Percentiles rank a stretch among this genome's conserved stretches.
Conservation (phyloP, 345 rosid genomes). For the Corchorus capsularis region DNA sequence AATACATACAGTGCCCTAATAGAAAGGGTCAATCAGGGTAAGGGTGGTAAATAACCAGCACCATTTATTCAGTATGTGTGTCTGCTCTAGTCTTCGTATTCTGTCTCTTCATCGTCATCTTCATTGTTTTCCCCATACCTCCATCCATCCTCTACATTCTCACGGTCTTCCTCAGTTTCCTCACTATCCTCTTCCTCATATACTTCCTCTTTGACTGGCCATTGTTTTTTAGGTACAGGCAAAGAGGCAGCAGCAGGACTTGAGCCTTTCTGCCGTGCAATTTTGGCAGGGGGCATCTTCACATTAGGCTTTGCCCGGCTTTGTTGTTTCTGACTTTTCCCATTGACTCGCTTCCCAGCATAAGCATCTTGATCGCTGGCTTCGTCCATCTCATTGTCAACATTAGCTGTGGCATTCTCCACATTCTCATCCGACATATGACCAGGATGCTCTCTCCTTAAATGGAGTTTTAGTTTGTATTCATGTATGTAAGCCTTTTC, state of each 20-base stretch:
- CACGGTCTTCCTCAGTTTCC: constrained; percentile 88
- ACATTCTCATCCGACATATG: constrained; percentile 68
- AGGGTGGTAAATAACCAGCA: constrained; percentile 1
- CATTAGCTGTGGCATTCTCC: constrained; percentile 51
- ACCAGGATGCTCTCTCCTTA: constrained; percentile 92
- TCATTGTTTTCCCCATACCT: constrained; percentile 68
- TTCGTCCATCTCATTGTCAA: constrained; percentile 74
- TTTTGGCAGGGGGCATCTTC: constrained; percentile 70
- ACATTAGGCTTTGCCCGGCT: constrained; percentile 61
- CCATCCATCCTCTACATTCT: constrained; percentile 84
- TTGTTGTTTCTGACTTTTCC: constrained; percentile 59
- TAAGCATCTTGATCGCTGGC: constrained; percentile 82
- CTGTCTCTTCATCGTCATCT: constrained; percentile 92
- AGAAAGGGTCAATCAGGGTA: background rate
- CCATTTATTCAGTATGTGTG: background rate
- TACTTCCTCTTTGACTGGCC: constrained; percentile 63
- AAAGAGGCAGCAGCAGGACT: constrained; percentile 55
- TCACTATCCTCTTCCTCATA: constrained; percentile 83
- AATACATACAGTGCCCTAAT: background rate
- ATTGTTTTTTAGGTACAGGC: constrained; percentile 52
- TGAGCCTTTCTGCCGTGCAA: constrained; percentile 53
- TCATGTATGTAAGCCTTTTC: constrained; percentile 96
- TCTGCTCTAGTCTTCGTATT: constrained; percentile 69
- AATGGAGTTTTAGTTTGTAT: constrained; percentile 95
- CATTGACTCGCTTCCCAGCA: constrained; percentile 57